Conservation (phyloP, 306 rosid genomes). For the Trifolium subterraneum region DNA sequence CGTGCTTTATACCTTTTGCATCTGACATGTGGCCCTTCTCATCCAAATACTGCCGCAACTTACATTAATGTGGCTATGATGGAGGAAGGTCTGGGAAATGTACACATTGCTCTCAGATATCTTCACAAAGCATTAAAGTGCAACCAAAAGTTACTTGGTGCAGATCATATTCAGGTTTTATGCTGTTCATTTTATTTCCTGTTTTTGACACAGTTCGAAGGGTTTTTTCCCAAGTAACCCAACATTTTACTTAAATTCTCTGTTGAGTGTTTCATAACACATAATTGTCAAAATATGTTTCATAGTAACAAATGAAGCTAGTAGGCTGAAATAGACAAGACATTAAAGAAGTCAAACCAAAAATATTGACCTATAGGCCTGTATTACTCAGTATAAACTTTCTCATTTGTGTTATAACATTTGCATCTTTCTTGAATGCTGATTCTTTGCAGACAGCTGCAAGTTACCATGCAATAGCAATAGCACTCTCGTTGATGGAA, state of each 20-base stretch:
- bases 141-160: conserved; percentile 91
- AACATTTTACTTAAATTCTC: conserved; percentile 19
- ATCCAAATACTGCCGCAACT: conserved; percentile 99
- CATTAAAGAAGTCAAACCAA: conserved; percentile 6
- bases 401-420: conserved; percentile 38
- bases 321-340: conserved; percentile 16
- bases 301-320: neutral
- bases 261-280: conserved; percentile 6
- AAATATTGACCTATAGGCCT: conserved; percentile 24
- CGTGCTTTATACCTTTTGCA: conserved; percentile 98
- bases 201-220: conserved; percentile 25
- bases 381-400: conserved; percentile 18
- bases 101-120: conserved; percentile 96
- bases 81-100: conserved; percentile 99
- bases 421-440: conserved; percentile 43
- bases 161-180: conserved; percentile 95
- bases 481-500: conserved; percentile 98
- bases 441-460: conserved; percentile 87
- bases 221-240: conserved; percentile 11
- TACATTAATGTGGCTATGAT: conserved; percentile 99
- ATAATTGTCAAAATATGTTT: conserved; percentile 9
- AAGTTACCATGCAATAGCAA: conserved; percentile 98
- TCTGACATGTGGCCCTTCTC: conserved; percentile 97
- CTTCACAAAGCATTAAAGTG: conserved; percentile 98
- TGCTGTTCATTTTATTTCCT: conserved; percentile 37